Base-by-base conservation (phyloP, 164 flowering plant genomes). In the Vitis riparia region DNA sequence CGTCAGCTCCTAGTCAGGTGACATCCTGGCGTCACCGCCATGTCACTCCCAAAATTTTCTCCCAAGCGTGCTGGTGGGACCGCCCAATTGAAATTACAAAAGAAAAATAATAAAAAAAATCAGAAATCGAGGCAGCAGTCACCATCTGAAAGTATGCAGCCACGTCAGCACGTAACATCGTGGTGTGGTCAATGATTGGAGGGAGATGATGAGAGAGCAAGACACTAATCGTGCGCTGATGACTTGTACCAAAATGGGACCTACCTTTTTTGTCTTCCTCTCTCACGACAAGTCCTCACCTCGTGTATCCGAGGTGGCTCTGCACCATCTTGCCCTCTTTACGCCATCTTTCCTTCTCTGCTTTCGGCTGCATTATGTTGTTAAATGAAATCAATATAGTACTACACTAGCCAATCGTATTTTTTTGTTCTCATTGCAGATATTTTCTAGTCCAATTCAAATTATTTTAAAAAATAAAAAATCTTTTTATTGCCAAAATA, bases 241-340 rank as follows among this genome's bases (percentile, higher is more conserved):
- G 44, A 32, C 44, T 32, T 32, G 44, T 32, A 32, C 44, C 44
- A 4, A 32, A 32, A 32, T 15, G 57, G 44, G 17, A 3, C 5
- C 37, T 27, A 3, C 16, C n/a, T 17, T 9, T 11, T 8, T 29
- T 44, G 27, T 66, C 44, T 70, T 66, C 51, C 67, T 9, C 70
- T 2, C 17, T 60, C n/a, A 14, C 27, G 70, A 72, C 69, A 50
- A 37, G 12, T 59, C 4, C 44, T 60, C 23, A 50, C 75, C 66
- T 72, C 70, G 75, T 72, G 70, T 66, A 66, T 66, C 75, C 75
- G 30, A 66, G 61, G 75, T 72, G 75, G 75, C 59, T 23, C 8
- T 55, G 59, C 11, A 55, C 59, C 16, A 1, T n/a, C n/a, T 19
- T 19, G 23, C 23, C 23, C 23, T 14, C 16, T 1, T 55, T 55